Evolutionary conservation across 2,329 filamentous ascomycete genomes (phyloP).

Genomic region (Venturia aucupariae): DNA sequence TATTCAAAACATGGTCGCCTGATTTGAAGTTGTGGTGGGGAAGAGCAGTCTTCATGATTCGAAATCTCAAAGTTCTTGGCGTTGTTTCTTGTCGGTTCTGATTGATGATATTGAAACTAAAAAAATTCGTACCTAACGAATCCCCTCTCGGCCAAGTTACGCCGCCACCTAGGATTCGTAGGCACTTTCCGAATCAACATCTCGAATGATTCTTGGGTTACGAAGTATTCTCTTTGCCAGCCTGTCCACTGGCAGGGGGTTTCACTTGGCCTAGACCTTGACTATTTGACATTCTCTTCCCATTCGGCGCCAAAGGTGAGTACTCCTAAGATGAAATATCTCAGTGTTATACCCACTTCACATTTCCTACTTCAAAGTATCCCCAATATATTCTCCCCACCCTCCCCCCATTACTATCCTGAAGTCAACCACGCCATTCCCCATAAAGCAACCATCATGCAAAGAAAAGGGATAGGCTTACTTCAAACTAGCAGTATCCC

Average conservation of each 20-base stretch:
- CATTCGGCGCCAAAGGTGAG: neutral
- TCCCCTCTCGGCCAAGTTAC: too few relatives aligned
- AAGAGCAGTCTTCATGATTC: neutral
- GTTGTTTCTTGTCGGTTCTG: neutral
- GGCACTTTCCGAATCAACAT: too few relatives aligned
- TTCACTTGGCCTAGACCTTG: neutral
- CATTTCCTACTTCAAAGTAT: neutral
- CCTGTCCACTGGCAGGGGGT: neutral
- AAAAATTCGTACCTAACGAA: too few relatives aligned
- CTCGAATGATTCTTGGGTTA: too few relatives aligned
- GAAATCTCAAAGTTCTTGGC: neutral
- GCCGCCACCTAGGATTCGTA: too few relatives aligned
- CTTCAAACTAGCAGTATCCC: neutral
- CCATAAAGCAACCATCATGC: neutral
- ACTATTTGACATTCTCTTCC: neutral
- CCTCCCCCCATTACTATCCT: neutral
- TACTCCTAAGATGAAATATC: neutral
- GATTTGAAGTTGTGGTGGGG: too few relatives aligned
- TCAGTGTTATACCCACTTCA: neutral
- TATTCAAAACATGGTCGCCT: neutral
- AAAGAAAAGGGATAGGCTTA: neutral
- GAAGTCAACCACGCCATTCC: too few relatives aligned
- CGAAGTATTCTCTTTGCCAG: too few relatives aligned
- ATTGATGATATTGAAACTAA: neutral
- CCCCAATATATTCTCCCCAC: neutral